phyloP scores from a whole-genome alignment of 208 protist species.

The Crithidia sp. region DNA sequence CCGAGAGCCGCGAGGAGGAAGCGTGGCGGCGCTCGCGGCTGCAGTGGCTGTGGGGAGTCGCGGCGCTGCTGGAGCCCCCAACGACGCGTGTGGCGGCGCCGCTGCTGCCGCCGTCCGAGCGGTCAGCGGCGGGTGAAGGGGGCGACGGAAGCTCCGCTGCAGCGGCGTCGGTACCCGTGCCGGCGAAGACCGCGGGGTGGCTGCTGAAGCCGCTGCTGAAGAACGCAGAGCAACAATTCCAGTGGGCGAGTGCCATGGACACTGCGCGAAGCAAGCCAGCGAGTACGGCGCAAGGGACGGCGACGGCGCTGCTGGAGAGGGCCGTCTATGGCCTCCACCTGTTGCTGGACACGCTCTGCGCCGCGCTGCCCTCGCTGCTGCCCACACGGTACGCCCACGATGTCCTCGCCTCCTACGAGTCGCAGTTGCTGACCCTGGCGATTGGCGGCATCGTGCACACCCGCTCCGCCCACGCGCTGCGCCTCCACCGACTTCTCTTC shows the following conservation, averaged over 20 bases:
- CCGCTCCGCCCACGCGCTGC: constrained; percentile 28
- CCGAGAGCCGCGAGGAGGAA: constrained; percentile 29
- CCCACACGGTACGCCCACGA: constrained; percentile 52
- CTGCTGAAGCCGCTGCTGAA: constrained; percentile 59
- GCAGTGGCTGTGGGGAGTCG: constrained; percentile 52
- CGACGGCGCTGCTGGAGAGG: constrained; percentile 37
- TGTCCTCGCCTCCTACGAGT: constrained; percentile 50
- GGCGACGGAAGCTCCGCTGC: no score
- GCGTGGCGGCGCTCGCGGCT: constrained; percentile 40
- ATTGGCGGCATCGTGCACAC: constrained; percentile 49
- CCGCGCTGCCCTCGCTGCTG: constrained; percentile 41
- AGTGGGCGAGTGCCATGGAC: constrained; percentile 38
- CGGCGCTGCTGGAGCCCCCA: constrained; percentile 48
- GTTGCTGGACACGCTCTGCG: constrained; percentile 38
- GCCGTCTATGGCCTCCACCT: constrained; percentile 37
- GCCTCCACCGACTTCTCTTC: constrained; percentile 60
- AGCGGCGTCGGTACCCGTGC: constrained; percentile 4
- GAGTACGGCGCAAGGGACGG: neutral
- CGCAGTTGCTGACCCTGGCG: constrained; percentile 39
- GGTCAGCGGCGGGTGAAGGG: neutral
- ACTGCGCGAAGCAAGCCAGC: constrained; percentile 21
- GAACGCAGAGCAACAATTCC: constrained; percentile 57
- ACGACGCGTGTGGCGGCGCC: constrained; percentile 13
- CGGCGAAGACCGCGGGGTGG: constrained; percentile 39
- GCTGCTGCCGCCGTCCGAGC: neutral